phyloP scores from a whole-genome alignment of 2,329 filamentous ascomycete species.

The Graphilbum ipis-grandicollis region DNA sequence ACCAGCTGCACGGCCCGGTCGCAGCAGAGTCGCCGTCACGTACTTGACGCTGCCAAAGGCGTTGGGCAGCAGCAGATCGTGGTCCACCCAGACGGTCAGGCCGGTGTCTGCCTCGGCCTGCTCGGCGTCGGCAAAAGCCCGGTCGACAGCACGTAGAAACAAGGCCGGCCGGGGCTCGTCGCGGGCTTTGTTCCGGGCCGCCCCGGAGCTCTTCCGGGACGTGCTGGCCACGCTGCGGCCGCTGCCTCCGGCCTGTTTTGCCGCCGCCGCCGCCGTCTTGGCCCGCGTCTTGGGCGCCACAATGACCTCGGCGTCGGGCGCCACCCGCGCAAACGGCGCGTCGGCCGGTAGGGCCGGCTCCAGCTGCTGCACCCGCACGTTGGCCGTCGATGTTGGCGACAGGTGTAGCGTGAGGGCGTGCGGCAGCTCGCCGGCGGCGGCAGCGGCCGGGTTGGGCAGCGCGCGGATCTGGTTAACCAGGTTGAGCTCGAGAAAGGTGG shows the following conservation, averaged over 20 bases:
- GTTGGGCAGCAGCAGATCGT: constrained; percentile 54
- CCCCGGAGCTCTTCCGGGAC: constrained; percentile 63
- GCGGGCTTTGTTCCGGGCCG: no score
- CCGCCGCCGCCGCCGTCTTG: constrained; percentile 26
- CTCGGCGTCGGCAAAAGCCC: constrained; percentile 23
- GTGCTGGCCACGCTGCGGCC: constrained; percentile 64
- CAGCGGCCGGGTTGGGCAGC: constrained; percentile 67
- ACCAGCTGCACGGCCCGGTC: no score
- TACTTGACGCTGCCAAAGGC: constrained; percentile 42
- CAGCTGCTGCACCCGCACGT: constrained; percentile 72
- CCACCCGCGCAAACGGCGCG: constrained; percentile 75
- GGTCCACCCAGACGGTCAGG: constrained; percentile 71
- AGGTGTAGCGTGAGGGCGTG: constrained; percentile 85
- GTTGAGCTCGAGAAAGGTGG: constrained; percentile 87
- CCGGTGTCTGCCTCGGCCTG: constrained; percentile 20
- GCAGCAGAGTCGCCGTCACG: not conserved
- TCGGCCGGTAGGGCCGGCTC: constrained; percentile 52
- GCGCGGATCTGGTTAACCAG: constrained; percentile 85
- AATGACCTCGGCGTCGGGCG: constrained; percentile 88
- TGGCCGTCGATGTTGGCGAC: constrained; percentile 88
- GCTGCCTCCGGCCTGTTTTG: no score
- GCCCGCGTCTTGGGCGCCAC: constrained; percentile 83
- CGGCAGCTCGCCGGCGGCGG: constrained; percentile 34
- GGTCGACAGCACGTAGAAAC: constrained; percentile 68
- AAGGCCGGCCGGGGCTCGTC: constrained; percentile 51